A percentile compares a stretch with the other conserved stretches of the same genome.
These are phyloP conservation scores for Lithohypha guttulata DNA, from an alignment of 2,329 filamentous ascomycete species.

Conservation along the genomic window DNA sequence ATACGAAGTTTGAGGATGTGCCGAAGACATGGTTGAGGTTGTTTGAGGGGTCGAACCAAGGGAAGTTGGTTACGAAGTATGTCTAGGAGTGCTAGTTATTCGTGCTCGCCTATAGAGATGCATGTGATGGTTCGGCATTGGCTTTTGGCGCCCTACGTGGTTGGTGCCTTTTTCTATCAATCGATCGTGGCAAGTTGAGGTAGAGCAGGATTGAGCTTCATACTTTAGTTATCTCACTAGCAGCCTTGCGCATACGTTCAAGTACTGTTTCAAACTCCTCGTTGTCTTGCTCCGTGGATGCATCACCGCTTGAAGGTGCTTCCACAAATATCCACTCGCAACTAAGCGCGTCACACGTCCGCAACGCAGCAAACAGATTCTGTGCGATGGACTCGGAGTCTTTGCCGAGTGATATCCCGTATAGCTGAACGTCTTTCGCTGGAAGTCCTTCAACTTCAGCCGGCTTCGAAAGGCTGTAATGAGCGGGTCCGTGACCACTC, in stretches of 20 bases:
- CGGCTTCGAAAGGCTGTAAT: too few relatives aligned
- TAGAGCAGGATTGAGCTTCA: too few relatives aligned
- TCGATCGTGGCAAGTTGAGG: too few relatives aligned
- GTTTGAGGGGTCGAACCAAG: constrained; percentile 61
- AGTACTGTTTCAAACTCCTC: constrained; percentile 71
- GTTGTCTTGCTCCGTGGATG: constrained; percentile 24
- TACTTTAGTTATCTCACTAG: constrained; percentile 26
- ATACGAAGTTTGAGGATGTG: constrained; percentile 38
- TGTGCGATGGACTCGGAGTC: constrained; percentile 67
- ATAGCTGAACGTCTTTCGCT: constrained; percentile 24
- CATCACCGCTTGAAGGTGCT: constrained; percentile 48
- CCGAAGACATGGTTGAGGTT: constrained; percentile 43
- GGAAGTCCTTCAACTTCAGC: background rate
- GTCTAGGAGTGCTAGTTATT: too few relatives aligned
- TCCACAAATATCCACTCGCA: constrained; percentile 85
- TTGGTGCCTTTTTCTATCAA: too few relatives aligned
- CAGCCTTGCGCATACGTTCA: constrained; percentile 72
- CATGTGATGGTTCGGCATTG: too few relatives aligned
- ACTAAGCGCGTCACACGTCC: constrained; percentile 68
- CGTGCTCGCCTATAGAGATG: too few relatives aligned
- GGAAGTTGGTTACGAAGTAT: constrained; percentile 37
- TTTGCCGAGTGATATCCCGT: constrained; percentile 64
- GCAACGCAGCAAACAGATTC: constrained; percentile 74
- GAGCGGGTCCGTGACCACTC: background rate
- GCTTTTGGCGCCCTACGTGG: too few relatives aligned